Conservation (phyloP, 2,329 filamentous ascomycete genomes). For the Triangularia verruculosa region DNA sequence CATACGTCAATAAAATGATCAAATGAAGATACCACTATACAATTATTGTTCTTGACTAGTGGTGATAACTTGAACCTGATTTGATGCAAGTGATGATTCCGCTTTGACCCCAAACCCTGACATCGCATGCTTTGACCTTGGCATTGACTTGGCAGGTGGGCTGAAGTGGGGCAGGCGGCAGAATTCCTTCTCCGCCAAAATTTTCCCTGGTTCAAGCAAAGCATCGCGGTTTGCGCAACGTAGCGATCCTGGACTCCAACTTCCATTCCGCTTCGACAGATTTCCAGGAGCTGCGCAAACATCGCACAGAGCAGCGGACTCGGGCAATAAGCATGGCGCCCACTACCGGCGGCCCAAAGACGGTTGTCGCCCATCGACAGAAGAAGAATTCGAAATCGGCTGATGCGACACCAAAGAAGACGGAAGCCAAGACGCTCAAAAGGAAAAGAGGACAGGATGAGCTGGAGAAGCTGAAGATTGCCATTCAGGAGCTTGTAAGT, state of each 20-base stretch:
- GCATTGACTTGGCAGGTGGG: not conserved
- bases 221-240: not conserved
- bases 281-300: not conserved
- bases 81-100: not conserved
- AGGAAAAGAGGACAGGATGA: conserved; percentile 28
- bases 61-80: no score
- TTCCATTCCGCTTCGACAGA: not conserved
- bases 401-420: conserved; percentile 13
- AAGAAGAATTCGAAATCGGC: not conserved
- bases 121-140: not conserved
- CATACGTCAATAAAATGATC: not conserved
- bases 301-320: not conserved
- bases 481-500: conserved; percentile 55
- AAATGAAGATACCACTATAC: not conserved
- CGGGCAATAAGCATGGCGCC: conserved; percentile 8
- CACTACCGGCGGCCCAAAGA: conserved; percentile 12
- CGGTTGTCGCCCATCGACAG: not conserved
- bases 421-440: conserved; percentile 24
- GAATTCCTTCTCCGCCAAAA: conserved; percentile 25
- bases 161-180: conserved; percentile 18
- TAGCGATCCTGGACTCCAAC: not conserved
- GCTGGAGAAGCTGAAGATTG: conserved; percentile 35
- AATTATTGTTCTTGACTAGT: no score
- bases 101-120: not conserved
- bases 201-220: conserved; percentile 10